Evolutionary conservation across 2,329 filamentous ascomycete genomes (phyloP).

Genomic region (Curvularia spicifera): DNA sequence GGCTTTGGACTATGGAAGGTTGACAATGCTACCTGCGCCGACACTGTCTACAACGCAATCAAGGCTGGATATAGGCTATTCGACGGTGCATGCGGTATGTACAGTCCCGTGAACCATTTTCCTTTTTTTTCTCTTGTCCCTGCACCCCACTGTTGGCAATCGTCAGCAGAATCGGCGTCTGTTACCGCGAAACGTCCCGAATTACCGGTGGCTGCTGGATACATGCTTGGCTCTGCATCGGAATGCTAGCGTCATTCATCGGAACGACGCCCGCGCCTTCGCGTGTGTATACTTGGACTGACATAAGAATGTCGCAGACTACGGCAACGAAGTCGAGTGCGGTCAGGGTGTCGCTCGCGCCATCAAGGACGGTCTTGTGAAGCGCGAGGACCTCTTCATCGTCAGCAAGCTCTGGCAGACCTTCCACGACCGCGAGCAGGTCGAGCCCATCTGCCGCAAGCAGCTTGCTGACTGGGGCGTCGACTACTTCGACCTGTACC

Average conservation of each 20-base stretch:
- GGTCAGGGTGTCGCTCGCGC: conserved; percentile 47
- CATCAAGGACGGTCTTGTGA: conserved; percentile 49
- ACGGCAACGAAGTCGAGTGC: conserved; percentile 49
- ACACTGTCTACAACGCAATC: conserved; percentile 47
- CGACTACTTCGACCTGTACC: conserved; percentile 55
- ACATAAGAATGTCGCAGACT: conserved; percentile 33
- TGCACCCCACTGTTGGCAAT: neutral
- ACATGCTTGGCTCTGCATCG: conserved; percentile 22
- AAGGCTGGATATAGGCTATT: conserved; percentile 49
- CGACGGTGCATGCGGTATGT: conserved; percentile 48
- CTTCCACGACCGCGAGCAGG: conserved; percentile 81
- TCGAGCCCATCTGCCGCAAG: conserved; percentile 75
- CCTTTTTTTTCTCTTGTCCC: neutral
- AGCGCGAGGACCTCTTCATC: conserved; percentile 80
- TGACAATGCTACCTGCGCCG: conserved; percentile 41
- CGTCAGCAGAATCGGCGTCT: neutral
- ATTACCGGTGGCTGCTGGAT: conserved; percentile 28
- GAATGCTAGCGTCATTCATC: conserved; percentile 22
- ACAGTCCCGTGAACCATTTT: neutral
- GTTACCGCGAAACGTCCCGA: conserved; percentile 23
- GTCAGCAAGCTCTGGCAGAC: conserved; percentile 94
- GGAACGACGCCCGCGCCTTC: conserved; percentile 9
- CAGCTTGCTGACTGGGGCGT: conserved; percentile 48
- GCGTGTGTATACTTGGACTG: conserved; percentile 3
- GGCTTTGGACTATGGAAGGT: conserved; percentile 48